phyloP scores from a whole-genome alignment of 192 early-diverging fungal genomes.

The Coemansia sp. region DNA sequence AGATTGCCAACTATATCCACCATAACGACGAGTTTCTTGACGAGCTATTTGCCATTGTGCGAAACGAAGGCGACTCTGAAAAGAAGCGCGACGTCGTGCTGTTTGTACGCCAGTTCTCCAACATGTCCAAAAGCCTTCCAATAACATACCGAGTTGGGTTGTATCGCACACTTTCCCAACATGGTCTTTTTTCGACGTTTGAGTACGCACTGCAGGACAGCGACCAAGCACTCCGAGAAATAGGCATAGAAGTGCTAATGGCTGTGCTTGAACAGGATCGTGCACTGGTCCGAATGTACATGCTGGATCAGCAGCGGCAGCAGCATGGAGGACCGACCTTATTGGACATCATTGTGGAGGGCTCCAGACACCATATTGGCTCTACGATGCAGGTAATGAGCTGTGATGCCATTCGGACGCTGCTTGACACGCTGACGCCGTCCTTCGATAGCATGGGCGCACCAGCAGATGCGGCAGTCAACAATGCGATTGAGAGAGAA shows the following conservation, averaged over 20 bases:
- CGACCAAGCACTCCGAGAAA: conserved; percentile 59
- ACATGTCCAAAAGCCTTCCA: conserved; percentile 72
- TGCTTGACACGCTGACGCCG: conserved; percentile 65
- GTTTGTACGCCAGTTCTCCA: conserved; percentile 80
- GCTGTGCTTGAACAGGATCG: conserved; percentile 80
- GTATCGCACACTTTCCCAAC: conserved; percentile 67
- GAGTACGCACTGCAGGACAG: conserved; percentile 64
- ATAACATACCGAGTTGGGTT: conserved; percentile 59
- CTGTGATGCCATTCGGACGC: conserved; percentile 68
- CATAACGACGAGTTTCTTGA: conserved; percentile 67
- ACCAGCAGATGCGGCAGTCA: conserved; percentile 17
- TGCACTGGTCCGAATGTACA: conserved; percentile 67
- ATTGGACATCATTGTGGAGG: conserved; percentile 64
- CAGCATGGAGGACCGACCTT: conserved; percentile 49
- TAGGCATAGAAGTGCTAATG: conserved; percentile 68
- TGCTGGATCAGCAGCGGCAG: conserved; percentile 62
- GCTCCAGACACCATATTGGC: conserved; percentile 63
- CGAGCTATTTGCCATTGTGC: conserved; percentile 69
- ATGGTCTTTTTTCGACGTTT: conserved; percentile 79
- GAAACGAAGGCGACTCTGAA: conserved; percentile 46
- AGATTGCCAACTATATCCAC: conserved; percentile 76
- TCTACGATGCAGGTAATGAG: conserved; percentile 67
- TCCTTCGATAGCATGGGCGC: conserved; percentile 16
- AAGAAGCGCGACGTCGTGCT: conserved; percentile 73
- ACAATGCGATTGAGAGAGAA: conserved; percentile 53